A percentile compares a stretch with the other conserved stretches of the same genome.
Conservation (phyloP, 1,284 basidiomycete species). For the Ceratobasidium papillatum region DNA sequence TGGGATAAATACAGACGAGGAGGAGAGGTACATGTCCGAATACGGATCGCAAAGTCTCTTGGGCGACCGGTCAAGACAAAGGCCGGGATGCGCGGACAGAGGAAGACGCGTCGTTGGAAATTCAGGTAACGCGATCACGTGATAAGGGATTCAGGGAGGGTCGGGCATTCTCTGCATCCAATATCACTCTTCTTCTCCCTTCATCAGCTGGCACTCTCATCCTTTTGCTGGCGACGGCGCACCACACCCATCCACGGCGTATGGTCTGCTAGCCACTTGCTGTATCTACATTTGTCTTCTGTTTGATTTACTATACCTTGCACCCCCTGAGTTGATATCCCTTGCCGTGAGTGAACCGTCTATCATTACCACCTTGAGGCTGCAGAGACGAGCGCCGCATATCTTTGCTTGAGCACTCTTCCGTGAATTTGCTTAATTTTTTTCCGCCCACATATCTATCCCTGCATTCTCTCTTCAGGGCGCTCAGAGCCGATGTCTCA, state of each 20-base stretch:
- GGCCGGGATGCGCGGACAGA: not conserved
- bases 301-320: not conserved
- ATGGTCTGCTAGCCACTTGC: not conserved
- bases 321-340: not conserved
- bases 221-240: not conserved
- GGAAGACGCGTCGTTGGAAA: not conserved
- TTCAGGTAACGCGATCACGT: conserved; percentile 29
- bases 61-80: not conserved
- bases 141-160: conserved; percentile 8
- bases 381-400: not conserved
- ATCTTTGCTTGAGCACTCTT: not conserved
- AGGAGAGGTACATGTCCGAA: not conserved
- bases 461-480: not conserved
- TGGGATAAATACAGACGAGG: not conserved
- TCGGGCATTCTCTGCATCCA: conserved; percentile 30
- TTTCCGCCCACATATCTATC: conserved; percentile 6
- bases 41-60: conserved; percentile 1
- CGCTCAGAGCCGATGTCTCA: not conserved
- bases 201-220: conserved; percentile 32
- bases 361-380: not conserved
- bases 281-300: not conserved
- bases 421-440: conserved; percentile 7
- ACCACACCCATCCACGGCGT: not conserved
- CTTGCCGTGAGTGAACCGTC: not conserved
- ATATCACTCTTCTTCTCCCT: conserved; percentile 33